phyloP scores from a whole-genome alignment of 345 rosid species.

The Durio zibethinus region DNA sequence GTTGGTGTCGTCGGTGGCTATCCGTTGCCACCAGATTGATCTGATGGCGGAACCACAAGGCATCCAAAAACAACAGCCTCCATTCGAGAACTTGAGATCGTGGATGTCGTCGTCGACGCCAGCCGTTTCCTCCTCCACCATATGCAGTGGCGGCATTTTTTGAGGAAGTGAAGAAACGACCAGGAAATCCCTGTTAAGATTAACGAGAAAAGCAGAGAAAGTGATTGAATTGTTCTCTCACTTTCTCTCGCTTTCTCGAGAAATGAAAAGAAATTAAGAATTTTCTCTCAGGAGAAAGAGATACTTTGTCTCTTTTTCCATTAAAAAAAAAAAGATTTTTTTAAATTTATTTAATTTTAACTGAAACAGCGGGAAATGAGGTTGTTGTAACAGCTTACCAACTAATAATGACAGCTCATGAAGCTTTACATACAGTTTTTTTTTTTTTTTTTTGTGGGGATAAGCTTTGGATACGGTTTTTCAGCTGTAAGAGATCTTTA shows the following conservation, averaged over 20 bases:
- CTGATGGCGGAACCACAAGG: slow-evolving; percentile 28
- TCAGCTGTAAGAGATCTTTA: too few species aligned
- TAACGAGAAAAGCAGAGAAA: slow-evolving; percentile 20
- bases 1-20: slow-evolving; percentile 26
- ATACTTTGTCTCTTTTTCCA: not conserved
- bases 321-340: not conserved
- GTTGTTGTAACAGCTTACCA: not conserved
- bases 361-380: not conserved
- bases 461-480: too few species aligned
- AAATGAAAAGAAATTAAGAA: not conserved
- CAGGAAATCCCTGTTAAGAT: not conserved
- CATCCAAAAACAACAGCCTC: slow-evolving; percentile 42
- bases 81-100: slow-evolving; percentile 29
- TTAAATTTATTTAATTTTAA: not conserved
- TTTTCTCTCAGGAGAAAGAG: not conserved
- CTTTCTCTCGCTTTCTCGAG: slow-evolving; percentile 12
- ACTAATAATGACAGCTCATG: too few species aligned
- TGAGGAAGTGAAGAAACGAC: not conserved
- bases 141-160: slow-evolving; percentile 20
- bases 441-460: too few species aligned
- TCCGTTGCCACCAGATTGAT: slow-evolving; percentile 44
- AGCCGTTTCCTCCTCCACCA: not conserved
- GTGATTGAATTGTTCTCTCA: slow-evolving; percentile 20
- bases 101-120: slow-evolving; percentile 32
- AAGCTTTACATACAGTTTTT: too few species aligned